phyloP scores from a whole-genome alignment of 164 flowering plant species.

The Tetracentron sinense region DNA sequence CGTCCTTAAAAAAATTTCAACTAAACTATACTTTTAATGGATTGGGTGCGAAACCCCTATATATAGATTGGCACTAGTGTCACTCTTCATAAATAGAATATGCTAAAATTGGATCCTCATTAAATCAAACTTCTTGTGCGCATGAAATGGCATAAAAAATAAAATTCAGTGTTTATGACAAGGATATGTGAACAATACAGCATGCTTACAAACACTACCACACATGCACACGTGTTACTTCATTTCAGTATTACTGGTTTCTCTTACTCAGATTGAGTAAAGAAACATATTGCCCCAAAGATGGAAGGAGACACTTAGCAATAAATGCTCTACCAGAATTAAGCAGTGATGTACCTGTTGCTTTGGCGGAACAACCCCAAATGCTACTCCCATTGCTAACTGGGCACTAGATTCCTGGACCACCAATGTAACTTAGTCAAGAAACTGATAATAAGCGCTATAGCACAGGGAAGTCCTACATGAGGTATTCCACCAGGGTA shows the following conservation, averaged over 20 bases:
- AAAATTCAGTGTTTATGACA: no score
- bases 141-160: neutral
- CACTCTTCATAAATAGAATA: no score
- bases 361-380: constrained; percentile 67
- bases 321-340: neutral
- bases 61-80: no score
- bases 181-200: neutral
- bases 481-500: neutral
- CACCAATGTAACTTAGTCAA: constrained; percentile 22
- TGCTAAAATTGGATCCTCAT: no score
- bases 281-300: constrained; percentile 1
- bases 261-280: neutral
- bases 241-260: neutral
- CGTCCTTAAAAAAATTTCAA: no score
- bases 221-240: neutral
- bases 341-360: constrained; percentile 38
- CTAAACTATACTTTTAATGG: no score
- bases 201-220: neutral
- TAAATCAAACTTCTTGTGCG: neutral
- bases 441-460: constrained; percentile 1
- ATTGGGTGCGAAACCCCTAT: no score
- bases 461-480: neutral
- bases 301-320: neutral
- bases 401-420: constrained; percentile 88
- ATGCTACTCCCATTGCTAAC: constrained; percentile 87